Evolutionary conservation across 768 basidiomycete genomes (phyloP).

Genomic region (Ramaria sp.): DNA sequence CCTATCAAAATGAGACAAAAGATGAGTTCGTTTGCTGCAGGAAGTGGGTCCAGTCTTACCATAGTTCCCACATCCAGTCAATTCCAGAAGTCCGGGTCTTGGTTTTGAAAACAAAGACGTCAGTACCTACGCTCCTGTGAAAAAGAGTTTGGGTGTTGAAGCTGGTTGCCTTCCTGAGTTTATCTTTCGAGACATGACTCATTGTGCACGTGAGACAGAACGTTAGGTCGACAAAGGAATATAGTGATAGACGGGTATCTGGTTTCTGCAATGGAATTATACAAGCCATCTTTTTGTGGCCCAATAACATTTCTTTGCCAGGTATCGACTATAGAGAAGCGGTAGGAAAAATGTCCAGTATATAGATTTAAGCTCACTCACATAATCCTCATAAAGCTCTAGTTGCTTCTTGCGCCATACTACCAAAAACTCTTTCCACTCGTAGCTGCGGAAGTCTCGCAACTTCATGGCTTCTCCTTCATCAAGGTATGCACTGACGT

Average conservation of each 20-base stretch:
- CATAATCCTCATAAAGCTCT: slow-evolving; percentile 82
- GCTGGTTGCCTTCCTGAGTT: slow-evolving; percentile 24
- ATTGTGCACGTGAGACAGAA: slow-evolving; percentile 56
- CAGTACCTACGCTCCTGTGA: slow-evolving; percentile 48
- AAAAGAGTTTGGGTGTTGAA: slow-evolving; percentile 32
- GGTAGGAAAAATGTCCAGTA: not conserved
- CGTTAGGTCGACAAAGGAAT: slow-evolving; percentile 77
- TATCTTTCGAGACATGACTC: slow-evolving; percentile 36
- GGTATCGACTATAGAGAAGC: slow-evolving; percentile 28
- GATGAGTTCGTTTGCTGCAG: not conserved
- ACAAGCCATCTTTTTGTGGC: slow-evolving; percentile 71
- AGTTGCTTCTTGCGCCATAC: slow-evolving; percentile 69
- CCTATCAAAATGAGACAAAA: slow-evolving; percentile 29
- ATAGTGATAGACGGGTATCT: slow-evolving; percentile 67
- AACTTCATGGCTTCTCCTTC: slow-evolving; percentile 58
- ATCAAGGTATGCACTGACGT: slow-evolving; percentile 42
- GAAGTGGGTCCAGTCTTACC: slow-evolving; percentile 30
- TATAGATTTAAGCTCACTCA: slow-evolving; percentile 25
- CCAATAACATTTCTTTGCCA: slow-evolving; percentile 52
- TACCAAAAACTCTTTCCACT: slow-evolving; percentile 77
- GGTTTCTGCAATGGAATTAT: slow-evolving; percentile 58
- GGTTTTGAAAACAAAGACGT: slow-evolving; percentile 78
- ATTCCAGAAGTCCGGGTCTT: slow-evolving; percentile 67
- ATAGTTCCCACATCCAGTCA: slow-evolving; percentile 88
- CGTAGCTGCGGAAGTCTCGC: slow-evolving; percentile 47